These are phyloP conservation scores for Phytopythium cucurbitacearum DNA, from an alignment of 352 stramenopile genomes.

Conservation along the genomic window DNA sequence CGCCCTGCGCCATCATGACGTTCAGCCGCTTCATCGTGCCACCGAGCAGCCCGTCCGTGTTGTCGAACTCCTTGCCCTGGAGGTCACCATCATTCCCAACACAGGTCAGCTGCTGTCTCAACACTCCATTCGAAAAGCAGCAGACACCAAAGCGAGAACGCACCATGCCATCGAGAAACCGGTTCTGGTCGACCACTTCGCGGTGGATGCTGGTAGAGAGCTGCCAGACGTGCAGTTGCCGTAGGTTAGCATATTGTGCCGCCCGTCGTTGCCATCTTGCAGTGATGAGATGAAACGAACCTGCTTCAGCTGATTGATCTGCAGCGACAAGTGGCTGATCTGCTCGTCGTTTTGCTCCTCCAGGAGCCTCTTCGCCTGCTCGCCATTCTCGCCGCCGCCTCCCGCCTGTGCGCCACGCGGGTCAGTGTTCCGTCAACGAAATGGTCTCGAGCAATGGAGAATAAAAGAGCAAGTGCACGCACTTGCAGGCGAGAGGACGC, in stretches of 20 bases:
- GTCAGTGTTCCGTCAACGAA: not conserved
- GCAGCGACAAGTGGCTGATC: constrained; percentile 83
- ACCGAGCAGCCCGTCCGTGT: constrained; percentile 74
- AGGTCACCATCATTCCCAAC: not conserved
- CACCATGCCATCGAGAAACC: constrained; percentile 81
- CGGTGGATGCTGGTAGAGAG: constrained; percentile 74
- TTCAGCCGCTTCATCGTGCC: constrained; percentile 85
- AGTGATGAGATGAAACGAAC: constrained; percentile 18
- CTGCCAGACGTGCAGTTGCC: constrained; percentile 39
- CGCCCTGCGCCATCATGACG: constrained; percentile 85
- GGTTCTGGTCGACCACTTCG: constrained; percentile 80
- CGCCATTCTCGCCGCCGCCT: constrained; percentile 44
- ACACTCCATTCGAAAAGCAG: constrained; percentile 1
- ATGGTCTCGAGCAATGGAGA: constrained; percentile 3
- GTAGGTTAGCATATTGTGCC: not conserved
- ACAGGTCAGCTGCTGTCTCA: no score
- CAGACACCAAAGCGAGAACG: constrained; percentile 6
- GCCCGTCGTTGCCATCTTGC: not conserved
- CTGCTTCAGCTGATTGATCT: constrained; percentile 85
- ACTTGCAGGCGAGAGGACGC: constrained; percentile 48
- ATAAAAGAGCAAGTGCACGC: not conserved
- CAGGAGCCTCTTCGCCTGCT: constrained; percentile 73
- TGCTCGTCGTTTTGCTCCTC: constrained; percentile 88
- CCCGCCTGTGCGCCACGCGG: no score
- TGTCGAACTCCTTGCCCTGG: constrained; percentile 84